Conservation (phyloP, 2,329 filamentous ascomycete species). For the Exophiala aquamarina region DNA sequence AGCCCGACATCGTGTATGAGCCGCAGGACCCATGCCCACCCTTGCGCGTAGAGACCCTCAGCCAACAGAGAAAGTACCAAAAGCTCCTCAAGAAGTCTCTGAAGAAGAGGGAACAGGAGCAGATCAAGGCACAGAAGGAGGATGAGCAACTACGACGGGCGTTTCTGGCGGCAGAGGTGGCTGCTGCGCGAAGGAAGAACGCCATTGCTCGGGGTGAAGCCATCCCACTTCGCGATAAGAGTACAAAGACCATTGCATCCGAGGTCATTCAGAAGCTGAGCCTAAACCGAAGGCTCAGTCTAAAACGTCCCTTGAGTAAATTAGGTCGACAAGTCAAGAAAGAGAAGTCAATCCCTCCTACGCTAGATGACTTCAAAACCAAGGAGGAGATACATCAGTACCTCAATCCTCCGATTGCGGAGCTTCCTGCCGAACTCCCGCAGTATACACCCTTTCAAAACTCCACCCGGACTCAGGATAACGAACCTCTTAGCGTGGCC, state of each 20-base stretch:
- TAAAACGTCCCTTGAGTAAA: slow-evolving; percentile 8
- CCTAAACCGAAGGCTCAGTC: slow-evolving; percentile 4
- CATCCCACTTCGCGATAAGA: slow-evolving; percentile 12
- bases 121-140: slow-evolving; percentile 16
- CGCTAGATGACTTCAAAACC: slow-evolving; percentile 22
- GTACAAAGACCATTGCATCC: slow-evolving; percentile 20
- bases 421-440: slow-evolving; percentile 24
- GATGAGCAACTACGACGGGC: slow-evolving; percentile 15
- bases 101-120: slow-evolving; percentile 19
- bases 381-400: slow-evolving; percentile 24
- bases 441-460: slow-evolving; percentile 25
- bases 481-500: slow-evolving; percentile 12
- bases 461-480: slow-evolving; percentile 18
- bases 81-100: slow-evolving; percentile 18
- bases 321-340: slow-evolving; percentile 12
- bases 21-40: slow-evolving; percentile 16
- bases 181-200: slow-evolving; percentile 10
- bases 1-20: slow-evolving; percentile 9
- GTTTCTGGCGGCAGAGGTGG: slow-evolving; percentile 13
- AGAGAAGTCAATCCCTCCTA: slow-evolving; percentile 15
- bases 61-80: slow-evolving; percentile 21
- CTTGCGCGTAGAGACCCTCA: slow-evolving; percentile 15
- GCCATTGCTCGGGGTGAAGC: slow-evolving; percentile 9
- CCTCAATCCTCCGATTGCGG: slow-evolving; percentile 20
- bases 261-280: slow-evolving; percentile 23